A percentile compares a stretch with the other conserved stretches of the same genome.
Evolutionary conservation across 2,329 filamentous ascomycete genomes (phyloP).

Genomic region (Helminthosporium solani): DNA sequence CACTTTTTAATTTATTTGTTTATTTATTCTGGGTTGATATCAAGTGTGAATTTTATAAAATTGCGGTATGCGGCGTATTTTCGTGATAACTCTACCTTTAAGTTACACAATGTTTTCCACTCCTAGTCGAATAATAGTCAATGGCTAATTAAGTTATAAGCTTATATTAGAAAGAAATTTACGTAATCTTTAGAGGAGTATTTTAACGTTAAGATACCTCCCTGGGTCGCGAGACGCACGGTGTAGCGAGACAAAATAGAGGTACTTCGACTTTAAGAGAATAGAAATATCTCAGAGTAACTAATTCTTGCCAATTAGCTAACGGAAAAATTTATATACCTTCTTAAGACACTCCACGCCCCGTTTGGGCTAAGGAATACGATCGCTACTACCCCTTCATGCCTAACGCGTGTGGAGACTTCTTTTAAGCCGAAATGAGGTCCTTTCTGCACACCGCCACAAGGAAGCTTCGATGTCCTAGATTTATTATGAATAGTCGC

Average conservation of each 20-base stretch:
- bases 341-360: constrained; percentile 5
- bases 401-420: constrained; percentile 5
- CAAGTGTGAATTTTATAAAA: constrained; percentile 1
- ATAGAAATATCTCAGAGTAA: constrained; percentile 1
- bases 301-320: constrained; percentile 1
- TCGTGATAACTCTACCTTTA: neutral
- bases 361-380: constrained; percentile 2
- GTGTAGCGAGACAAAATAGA: constrained; percentile 4
- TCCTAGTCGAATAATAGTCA: neutral
- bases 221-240: constrained; percentile 5
- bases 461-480: neutral
- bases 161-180: constrained; percentile 2
- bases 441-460: constrained; percentile 3
- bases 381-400: neutral
- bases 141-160: neutral
- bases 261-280: constrained; percentile 8
- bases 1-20: constrained; percentile 1
- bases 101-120: constrained; percentile 1
- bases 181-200: constrained; percentile 2
- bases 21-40: neutral
- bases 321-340: constrained; percentile 8
- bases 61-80: neutral
- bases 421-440: constrained; percentile 4
- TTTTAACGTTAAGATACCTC: constrained; percentile 2
- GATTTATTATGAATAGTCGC: constrained; percentile 2